phyloP scores from a whole-genome alignment of 2,329 filamentous ascomycete species.

The Arthrobotrys entomopaga region DNA sequence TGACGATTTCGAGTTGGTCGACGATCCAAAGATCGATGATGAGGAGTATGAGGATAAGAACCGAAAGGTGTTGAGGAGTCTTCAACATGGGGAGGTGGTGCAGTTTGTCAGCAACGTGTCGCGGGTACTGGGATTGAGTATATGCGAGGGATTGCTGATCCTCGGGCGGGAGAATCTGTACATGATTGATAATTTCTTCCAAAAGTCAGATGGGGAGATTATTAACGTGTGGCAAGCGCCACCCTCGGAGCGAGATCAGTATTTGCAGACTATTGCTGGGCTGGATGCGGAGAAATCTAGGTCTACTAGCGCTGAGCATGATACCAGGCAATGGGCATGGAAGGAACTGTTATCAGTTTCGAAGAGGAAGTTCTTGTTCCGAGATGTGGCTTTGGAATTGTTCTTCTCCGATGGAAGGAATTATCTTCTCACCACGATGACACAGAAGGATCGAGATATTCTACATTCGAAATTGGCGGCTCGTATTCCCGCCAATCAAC shows the following conservation, averaged over 20 bases:
- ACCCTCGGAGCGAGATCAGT: constrained; percentile 89
- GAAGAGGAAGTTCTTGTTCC: constrained; percentile 92
- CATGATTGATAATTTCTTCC: constrained; percentile 95
- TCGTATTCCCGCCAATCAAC: constrained; percentile 75
- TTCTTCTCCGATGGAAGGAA: constrained; percentile 98
- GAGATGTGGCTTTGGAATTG: constrained; percentile 94
- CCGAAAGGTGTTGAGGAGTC: constrained; percentile 92
- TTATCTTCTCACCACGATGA: constrained; percentile 88
- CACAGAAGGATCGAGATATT: constrained; percentile 77
- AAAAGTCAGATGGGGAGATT: constrained; percentile 92
- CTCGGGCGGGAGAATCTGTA: constrained; percentile 92
- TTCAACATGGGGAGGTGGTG: constrained; percentile 89
- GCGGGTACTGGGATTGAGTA: constrained; percentile 90
- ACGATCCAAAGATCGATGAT: constrained; percentile 85
- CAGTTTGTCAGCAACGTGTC: constrained; percentile 96
- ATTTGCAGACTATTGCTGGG: constrained; percentile 90
- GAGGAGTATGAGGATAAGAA: constrained; percentile 96
- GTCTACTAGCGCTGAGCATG: constrained; percentile 73
- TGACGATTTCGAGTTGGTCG: constrained; percentile 94
- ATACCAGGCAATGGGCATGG: constrained; percentile 92
- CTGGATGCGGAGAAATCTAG: constrained; percentile 71
- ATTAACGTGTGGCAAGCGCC: constrained; percentile 96
- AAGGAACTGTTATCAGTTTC: constrained; percentile 93
- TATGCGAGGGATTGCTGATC: constrained; percentile 91
- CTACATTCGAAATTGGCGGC: constrained; percentile 78